phyloP scores from a whole-genome alignment of 139 green algal species.

The Chlorella sorokiniana region DNA sequence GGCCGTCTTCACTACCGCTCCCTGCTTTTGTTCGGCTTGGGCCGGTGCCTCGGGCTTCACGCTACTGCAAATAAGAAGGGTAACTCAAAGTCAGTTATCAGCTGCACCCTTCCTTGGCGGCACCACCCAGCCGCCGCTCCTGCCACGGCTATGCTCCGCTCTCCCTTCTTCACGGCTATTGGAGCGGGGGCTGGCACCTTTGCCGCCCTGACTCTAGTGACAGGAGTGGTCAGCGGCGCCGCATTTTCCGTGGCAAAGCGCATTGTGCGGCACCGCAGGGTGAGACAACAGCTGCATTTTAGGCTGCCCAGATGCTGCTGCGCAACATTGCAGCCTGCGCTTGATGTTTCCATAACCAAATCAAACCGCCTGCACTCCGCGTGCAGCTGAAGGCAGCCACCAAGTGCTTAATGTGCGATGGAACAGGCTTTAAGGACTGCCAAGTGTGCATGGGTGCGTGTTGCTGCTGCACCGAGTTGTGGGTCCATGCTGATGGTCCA shows the following conservation, averaged over 20 bases:
- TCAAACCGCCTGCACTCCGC: neutral
- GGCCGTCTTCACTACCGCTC: no score
- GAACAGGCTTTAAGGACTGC: constrained; percentile 24
- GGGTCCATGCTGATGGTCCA: neutral
- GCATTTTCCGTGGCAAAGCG: constrained; percentile 23
- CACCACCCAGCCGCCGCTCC: neutral
- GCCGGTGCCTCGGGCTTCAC: no score
- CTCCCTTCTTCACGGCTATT: constrained; percentile 33
- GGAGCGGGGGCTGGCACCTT: constrained; percentile 30
- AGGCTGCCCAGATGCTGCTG: neutral
- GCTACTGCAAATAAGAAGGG: no score
- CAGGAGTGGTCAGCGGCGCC: constrained; percentile 13
- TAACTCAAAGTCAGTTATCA: no score
- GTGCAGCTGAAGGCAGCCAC: constrained; percentile 34
- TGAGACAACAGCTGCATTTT: neutral
- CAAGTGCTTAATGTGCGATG: constrained; percentile 28
- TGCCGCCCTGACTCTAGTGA: constrained; percentile 25
- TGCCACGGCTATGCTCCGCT: neutral
- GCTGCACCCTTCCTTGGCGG: no score
- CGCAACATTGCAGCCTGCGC: no score
- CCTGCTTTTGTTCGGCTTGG: no score
- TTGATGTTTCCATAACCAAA: no score
- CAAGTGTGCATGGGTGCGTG: constrained; percentile 35
- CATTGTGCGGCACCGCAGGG: constrained; percentile 7
- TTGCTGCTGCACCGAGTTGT: neutral